Evolutionary conservation across 148 eudicot species (phyloP), one percentile per base, ranked within the genome.

Genomic region (Persicaria maculosa): DNA sequence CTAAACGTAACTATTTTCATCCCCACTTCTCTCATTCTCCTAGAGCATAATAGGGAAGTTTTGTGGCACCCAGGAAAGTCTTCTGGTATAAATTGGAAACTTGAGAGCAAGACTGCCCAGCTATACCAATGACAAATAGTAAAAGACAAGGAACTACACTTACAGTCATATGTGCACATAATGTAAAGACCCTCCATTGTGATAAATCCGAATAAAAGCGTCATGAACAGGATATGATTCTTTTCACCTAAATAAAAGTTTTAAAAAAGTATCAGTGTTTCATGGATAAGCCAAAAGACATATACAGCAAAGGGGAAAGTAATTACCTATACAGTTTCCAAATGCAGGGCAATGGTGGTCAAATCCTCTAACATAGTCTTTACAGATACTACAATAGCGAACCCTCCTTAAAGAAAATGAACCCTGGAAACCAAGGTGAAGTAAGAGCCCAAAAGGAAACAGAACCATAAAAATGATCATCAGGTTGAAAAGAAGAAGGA

Each of bases 271-370:
- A 15, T 72, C 17, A 16, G 57, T 50, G 19, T 12, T 11, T 50
- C 31, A 47, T 72, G 16, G 36, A 36, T 36, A 48, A 17, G 53
- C 40, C 43, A 65, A 57, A 57, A 65, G 47, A 65, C 70, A 43
- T 15, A 6, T 1, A 22, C 43, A 3, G 47, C 15, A 47, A 17
- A 8, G n/a, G 17, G 46, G 31, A 47, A 14, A 9, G 54, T 6
- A 48, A 71, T 79, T 85, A 92, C 97, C 97, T 79, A 92, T 88
- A 77, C 97, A 92, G 81, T 90, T 92, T 54, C 96, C 97, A 76
- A 92, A 90, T 65, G 93, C 96, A 55, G 97, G 93, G 79, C 97
- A 92, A 71, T 92, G 97, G 78, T 92, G 97, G 84, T 92, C 97
- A 79, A 88, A 88, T 77, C 91, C 89, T 74, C 81, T 80, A 76